Evolutionary conservation across 345 rosid genomes (phyloP).

Genomic region (Populus ilicifolia): DNA sequence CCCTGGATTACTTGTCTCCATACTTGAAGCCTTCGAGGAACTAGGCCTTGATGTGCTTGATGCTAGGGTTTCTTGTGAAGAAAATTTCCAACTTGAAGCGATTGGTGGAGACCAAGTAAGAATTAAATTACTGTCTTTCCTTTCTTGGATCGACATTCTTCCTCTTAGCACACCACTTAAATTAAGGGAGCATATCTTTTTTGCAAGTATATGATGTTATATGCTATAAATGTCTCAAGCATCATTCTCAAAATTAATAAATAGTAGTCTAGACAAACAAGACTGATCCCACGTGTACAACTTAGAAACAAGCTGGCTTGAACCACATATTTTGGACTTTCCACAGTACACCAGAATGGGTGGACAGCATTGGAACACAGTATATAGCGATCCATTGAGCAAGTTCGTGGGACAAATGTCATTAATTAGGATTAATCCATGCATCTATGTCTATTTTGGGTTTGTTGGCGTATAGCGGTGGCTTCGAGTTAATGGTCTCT

Average conservation of each 20-base stretch:
- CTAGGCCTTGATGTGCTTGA: constrained; percentile 69
- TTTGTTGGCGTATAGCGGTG: not conserved
- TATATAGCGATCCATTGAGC: not conserved
- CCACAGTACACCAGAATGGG: not conserved
- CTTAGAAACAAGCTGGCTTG: not conserved
- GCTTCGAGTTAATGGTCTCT: not conserved
- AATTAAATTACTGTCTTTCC: not conserved
- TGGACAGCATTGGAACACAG: not conserved
- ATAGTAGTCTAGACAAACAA: not conserved
- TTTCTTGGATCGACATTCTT: not conserved
- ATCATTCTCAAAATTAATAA: not conserved
- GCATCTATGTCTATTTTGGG: not conserved
- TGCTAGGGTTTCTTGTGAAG: constrained; percentile 94
- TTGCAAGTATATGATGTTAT: not conserved
- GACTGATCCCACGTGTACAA: not conserved
- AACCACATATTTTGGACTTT: not conserved
- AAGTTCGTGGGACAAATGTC: not conserved
- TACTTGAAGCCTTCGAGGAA: constrained; percentile 83
- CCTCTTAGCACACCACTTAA: not conserved
- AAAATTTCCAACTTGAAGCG: constrained; percentile 65
- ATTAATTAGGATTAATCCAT: not conserved
- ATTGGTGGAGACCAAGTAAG: constrained; percentile 47
- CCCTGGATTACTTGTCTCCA: constrained; percentile 69
- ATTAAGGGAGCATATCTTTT: not conserved
- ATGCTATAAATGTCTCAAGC: not conserved